These are phyloP conservation scores for Macaranga tanarius DNA, from an alignment of 441 rosid species.

Conservation along the genomic window DNA sequence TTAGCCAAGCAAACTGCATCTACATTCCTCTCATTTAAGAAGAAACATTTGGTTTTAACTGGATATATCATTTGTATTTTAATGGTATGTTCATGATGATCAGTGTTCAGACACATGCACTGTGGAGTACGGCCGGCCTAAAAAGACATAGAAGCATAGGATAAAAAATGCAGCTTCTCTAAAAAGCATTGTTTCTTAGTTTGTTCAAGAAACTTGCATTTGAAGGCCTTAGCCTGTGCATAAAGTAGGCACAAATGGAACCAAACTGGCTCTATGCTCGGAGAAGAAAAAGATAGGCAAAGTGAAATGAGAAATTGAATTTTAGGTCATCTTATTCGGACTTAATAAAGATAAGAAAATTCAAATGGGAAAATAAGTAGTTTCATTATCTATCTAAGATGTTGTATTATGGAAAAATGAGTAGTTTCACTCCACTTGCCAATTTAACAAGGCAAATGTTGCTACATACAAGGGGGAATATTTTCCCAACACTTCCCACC, in stretches of 20 bases:
- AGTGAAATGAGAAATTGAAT: not conserved
- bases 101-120: not conserved
- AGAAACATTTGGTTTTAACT: not conserved
- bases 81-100: no score
- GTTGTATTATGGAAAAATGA: not conserved
- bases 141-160: no score
- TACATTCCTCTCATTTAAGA: not conserved
- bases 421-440: not conserved
- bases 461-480: not conserved
- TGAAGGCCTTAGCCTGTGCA: not conserved
- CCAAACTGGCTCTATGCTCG: not conserved
- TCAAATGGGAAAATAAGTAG: not conserved
- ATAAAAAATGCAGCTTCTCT: no score
- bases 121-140: no score
- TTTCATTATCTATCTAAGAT: not conserved
- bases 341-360: not conserved
- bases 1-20: not conserved
- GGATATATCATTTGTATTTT: no score
- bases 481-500: not conserved
- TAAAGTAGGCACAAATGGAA: not conserved
- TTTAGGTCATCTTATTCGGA: not conserved
- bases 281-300: no score
- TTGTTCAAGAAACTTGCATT: not conserved
- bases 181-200: not conserved
- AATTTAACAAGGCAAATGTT: not conserved